Conservation (phyloP, 2,329 filamentous ascomycete genomes). For the Aureobasidium sp. region DNA sequence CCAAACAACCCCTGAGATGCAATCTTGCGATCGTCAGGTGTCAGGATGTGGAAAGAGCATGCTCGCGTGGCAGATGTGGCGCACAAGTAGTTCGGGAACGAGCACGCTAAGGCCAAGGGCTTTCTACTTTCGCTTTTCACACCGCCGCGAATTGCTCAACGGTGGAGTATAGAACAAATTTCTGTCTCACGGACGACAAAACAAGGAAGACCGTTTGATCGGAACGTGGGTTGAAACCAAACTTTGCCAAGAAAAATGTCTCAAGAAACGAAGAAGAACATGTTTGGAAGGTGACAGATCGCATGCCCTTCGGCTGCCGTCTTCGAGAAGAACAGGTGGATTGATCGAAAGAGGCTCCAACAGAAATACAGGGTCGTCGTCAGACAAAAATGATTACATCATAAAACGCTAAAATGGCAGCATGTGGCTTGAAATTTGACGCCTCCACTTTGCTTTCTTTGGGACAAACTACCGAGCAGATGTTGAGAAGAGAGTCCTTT, state of each 20-base stretch:
- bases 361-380: neutral
- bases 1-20: neutral
- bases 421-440: slow-evolving; percentile 7
- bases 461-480: neutral
- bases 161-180: neutral
- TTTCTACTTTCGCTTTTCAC: slow-evolving; percentile 2
- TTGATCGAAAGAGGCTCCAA: neutral
- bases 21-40: neutral
- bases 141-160: slow-evolving; percentile 6
- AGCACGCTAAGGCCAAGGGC: neutral
- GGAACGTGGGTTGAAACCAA: neutral
- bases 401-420: slow-evolving; percentile 2
- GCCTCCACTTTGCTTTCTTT: neutral
- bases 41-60: neutral
- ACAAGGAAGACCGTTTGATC: neutral
- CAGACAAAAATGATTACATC: neutral
- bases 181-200: neutral
- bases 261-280: neutral
- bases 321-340: neutral
- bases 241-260: neutral
- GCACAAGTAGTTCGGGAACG: neutral
- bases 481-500: neutral
- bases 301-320: neutral
- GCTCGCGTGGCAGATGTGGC: slow-evolving; percentile 10
- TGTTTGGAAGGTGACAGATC: neutral